Base-by-base conservation (phyloP, 179 eudicot genomes). In the Patellifolia procumbens region DNA sequence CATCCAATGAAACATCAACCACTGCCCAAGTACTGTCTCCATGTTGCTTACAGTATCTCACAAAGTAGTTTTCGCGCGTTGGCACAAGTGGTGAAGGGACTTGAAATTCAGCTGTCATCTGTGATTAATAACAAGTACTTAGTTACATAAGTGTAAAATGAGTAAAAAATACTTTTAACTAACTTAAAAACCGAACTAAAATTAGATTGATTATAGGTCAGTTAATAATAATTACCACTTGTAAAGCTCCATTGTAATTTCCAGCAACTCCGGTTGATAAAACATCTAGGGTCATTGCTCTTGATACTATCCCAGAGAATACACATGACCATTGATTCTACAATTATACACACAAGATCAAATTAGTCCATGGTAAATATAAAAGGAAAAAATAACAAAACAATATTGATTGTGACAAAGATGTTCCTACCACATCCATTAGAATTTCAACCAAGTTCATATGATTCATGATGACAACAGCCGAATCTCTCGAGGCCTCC, bases 261-360 rank as follows among this genome's bases (percentile, higher is more conserved):
- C 98, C 98, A 20, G 98, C 98, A 17, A 94, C 97, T 74, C 98
- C 98, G 11, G 97, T 91, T 53, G 98, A 94, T 39, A 94, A 86
- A 26, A 94, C 95, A 68, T 93, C 98, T 46, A 93, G 59, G 59
- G 93, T 90, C 87, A 88, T 75, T 22, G 98, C 97, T 83, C 93
- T 94, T 76, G 98, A 91, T 20, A 94, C 97, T 53, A 94, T 79
- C 28, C 97, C 90, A 45, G 95, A 76, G 72, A 89, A 94, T 46
- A 93, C 89, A 78, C 81, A 86, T 28, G 92, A 75, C 98, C 97
- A 94, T 83, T 93, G 97, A 79, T 89, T 90, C 98, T 94, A 65
- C 45, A 64, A 26, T n/a, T n/a, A 62, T 15, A 66, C 42, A 29
- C 20, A 67, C 17, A 35, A 35, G 53, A 9, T 49, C 9, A 67